A percentile compares a stretch with the other conserved stretches of the same genome.
Evolutionary conservation across 495 filamentous ascomycete genomes (phyloP).

Genomic region (Tuber melanosporum): DNA sequence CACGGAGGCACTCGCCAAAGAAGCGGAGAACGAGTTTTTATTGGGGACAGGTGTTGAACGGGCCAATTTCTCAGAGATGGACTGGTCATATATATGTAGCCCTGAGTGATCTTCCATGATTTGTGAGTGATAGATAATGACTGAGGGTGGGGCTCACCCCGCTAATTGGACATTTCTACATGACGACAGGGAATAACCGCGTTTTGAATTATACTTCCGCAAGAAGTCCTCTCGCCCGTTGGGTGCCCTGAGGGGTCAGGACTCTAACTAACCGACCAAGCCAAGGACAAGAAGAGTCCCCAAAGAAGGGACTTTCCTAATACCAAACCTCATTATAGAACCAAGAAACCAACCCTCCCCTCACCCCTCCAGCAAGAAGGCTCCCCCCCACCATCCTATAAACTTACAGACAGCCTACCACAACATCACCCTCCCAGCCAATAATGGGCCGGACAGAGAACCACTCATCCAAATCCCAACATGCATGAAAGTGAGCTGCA

Average conservation of each 20-base stretch:
- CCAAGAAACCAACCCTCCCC: constrained; percentile 45
- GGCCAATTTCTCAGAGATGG: background rate
- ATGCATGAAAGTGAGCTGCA: too few species aligned
- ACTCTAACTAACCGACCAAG: too few species aligned
- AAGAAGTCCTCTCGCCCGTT: constrained; percentile 45
- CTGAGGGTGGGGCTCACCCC: constrained; percentile 53
- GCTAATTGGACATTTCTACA: constrained; percentile 54
- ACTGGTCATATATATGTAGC: too few species aligned
- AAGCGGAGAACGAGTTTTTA: constrained; percentile 35
- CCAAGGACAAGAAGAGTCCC: constrained; percentile 30
- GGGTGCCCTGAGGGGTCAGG: constrained; percentile 32
- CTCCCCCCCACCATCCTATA: background rate
- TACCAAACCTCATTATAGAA: background rate
- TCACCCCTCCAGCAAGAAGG: constrained; percentile 58
- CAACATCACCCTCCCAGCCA: constrained; percentile 49
- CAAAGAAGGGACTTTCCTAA: constrained; percentile 47
- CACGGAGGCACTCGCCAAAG: constrained; percentile 34
- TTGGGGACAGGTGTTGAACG: constrained; percentile 41
- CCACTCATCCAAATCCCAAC: too few species aligned
- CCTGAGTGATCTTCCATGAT: background rate
- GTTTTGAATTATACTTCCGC: constrained; percentile 49
- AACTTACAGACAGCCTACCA: constrained; percentile 38
- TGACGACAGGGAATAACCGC: constrained; percentile 47
- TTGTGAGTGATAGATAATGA: background rate
- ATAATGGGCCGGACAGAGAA: constrained; percentile 16